Evolutionary conservation across 306 rosid species (phyloP), one percentile per base, ranked within the genome.

Genomic region (Dryas drummondii): DNA sequence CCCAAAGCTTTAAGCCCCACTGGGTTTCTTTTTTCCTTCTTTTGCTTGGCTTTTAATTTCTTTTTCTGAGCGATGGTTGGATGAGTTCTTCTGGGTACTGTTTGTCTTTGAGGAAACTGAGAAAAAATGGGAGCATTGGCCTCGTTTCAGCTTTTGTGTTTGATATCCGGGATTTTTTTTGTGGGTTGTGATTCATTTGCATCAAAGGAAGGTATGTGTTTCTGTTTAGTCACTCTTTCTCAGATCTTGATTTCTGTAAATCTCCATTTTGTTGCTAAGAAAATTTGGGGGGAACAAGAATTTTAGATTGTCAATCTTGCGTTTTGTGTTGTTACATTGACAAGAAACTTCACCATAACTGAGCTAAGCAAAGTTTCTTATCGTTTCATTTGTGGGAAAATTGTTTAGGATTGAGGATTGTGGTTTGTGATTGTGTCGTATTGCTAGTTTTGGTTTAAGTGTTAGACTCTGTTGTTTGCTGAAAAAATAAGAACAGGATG

Each of bases 121-220:
- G 68, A 69, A 76, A 90, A 76, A 81, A 94, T 91, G 97, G 83
- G 70, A 14, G 78, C 81, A 37, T 78, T 75, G 7, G 74, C 88
- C 86, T 81, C 84, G 13, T 71, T 92, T 37, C 86, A 77, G 80
- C 64, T 88, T 76, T 80, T 88, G 54, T 66, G 75, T 78, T 84
- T 90, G 46, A 70, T 88, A 67, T 84, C 60, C 54, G 82, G 78
- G n/a, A 66, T 83, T 75, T 82, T 82, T 78, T 63, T 83, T 59
- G 90, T 76, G 79, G 80, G 75, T 53, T 78, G 91, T 70, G 83
- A 85, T 64, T 76, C 86, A 44, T 77, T 85, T 58, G 81, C 87
- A 72, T 66, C 84, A 50, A 79, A 83, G 26, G 99, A 96, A 90
- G 98, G 99, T 96, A 67, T 27, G 70, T 72, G 49, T 79, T 54